Percentiles rank a stretch among this genome's conserved stretches.
Conservation (phyloP, 768 basidiomycete species). For the Hericium coralloides region DNA sequence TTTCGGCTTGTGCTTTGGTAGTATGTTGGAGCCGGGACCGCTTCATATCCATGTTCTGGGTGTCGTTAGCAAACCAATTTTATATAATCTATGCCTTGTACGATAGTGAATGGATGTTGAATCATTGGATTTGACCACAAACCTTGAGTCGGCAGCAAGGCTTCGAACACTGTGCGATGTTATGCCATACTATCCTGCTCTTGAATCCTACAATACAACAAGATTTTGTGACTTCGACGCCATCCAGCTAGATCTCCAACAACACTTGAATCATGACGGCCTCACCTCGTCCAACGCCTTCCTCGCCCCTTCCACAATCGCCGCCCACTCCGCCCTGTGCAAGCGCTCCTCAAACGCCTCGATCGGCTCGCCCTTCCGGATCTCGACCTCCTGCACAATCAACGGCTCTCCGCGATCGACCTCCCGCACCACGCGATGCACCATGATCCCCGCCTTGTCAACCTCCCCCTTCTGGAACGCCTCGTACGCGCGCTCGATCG, state of each 20-base stretch:
- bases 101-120: no score
- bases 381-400: conserved; percentile 69
- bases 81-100: no score
- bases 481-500: conserved; percentile 82
- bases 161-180: no score
- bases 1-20: no score
- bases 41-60: no score
- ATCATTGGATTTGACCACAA: no score
- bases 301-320: conserved; percentile 81
- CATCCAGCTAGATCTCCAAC: background rate
- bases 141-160: no score
- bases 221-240: background rate
- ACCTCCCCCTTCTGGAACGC: conserved; percentile 83
- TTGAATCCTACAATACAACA: no score
- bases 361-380: conserved; percentile 60
- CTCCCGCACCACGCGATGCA: conserved; percentile 87
- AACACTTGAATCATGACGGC: background rate
- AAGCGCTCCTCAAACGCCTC: conserved; percentile 69
- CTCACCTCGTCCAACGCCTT: conserved; percentile 52
- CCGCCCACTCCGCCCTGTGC: conserved; percentile 79
- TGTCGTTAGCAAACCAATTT: no score
- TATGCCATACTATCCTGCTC: no score
- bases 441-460: conserved; percentile 76
- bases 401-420: conserved; percentile 91
- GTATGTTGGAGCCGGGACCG: no score